Percentiles rank a stretch among this genome's conserved stretches.
phyloP scores from a whole-genome alignment of 2,329 filamentous ascomycete species.

The Phialemoniopsis sp. region DNA sequence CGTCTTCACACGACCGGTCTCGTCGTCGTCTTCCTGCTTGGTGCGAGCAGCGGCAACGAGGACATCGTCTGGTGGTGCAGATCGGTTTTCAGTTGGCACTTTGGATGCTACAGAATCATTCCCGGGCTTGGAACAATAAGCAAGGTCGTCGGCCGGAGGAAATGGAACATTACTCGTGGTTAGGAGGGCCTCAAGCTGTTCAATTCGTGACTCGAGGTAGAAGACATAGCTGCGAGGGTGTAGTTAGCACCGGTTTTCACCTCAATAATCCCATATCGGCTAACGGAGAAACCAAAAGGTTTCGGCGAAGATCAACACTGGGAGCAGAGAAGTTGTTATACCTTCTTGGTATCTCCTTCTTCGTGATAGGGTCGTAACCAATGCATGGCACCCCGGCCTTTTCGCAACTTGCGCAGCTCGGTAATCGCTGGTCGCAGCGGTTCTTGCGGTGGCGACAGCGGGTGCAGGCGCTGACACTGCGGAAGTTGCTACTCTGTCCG shows the following conservation, averaged over 20 bases:
- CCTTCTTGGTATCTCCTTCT: constrained; percentile 88
- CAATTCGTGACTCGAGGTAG: constrained; percentile 84
- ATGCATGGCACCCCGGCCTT: constrained; percentile 91
- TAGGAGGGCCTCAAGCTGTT: constrained; percentile 77
- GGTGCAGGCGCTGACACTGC: constrained; percentile 92
- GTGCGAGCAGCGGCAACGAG: no score
- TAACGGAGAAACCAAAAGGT: background rate
- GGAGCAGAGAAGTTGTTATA: constrained; percentile 45
- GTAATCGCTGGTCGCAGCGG: constrained; percentile 87
- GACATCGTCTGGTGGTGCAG: constrained; percentile 7
- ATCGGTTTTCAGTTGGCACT: constrained; percentile 26
- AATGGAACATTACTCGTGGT: constrained; percentile 65
- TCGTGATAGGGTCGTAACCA: constrained; percentile 94
- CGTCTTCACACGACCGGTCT: constrained; percentile 59
- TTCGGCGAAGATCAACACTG: background rate
- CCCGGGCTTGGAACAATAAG: constrained; percentile 50
- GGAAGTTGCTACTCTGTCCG: constrained; percentile 64
- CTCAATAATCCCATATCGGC: no score
- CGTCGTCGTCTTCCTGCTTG: constrained; percentile 44
- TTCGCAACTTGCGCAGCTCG: constrained; percentile 86
- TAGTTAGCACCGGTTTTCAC: no score
- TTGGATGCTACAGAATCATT: constrained; percentile 26
- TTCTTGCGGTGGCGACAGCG: constrained; percentile 90
- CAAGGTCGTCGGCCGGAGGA: constrained; percentile 67
- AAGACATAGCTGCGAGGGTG: constrained; percentile 70